phyloP scores from a whole-genome alignment of 2,329 filamentous ascomycete genomes.

The Diplodia scrobiculata region DNA sequence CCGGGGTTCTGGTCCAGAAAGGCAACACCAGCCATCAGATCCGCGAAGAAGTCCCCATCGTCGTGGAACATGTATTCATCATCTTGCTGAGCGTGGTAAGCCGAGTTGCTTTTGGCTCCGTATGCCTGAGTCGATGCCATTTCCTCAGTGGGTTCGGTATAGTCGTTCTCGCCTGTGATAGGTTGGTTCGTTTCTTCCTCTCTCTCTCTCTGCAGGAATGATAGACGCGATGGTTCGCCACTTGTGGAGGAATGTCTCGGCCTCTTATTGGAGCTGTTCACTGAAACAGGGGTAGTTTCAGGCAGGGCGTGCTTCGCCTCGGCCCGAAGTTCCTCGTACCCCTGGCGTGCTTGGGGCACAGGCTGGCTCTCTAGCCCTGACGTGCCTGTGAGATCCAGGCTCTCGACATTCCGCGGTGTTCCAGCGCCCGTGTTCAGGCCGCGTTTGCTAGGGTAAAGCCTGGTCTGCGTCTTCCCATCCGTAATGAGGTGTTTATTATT shows the following conservation, averaged over 20 bases:
- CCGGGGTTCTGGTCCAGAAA: constrained; percentile 14
- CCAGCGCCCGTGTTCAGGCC: constrained; percentile 8
- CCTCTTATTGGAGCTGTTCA: constrained; percentile 20
- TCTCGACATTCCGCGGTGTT: constrained; percentile 23
- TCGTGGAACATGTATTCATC: constrained; percentile 14
- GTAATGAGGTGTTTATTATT: constrained; percentile 25
- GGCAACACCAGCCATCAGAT: constrained; percentile 22
- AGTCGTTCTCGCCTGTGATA: constrained; percentile 11
- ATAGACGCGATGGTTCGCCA: constrained; percentile 20
- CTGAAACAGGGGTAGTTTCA: constrained; percentile 29
- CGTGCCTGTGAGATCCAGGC: constrained; percentile 21
- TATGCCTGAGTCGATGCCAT: constrained; percentile 3
- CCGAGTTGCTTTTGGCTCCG: background rate
- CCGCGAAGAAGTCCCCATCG: constrained; percentile 17
- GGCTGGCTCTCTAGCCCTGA: constrained; percentile 2
- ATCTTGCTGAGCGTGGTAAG: background rate
- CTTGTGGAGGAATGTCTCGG: constrained; percentile 22
- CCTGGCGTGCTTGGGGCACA: constrained; percentile 26
- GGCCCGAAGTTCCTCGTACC: constrained; percentile 20
- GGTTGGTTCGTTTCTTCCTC: constrained; percentile 5
- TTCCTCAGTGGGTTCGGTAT: constrained; percentile 8
- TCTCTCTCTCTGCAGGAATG: constrained; percentile 7
- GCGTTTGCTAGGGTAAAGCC: constrained; percentile 4
- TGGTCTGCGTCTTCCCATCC: constrained; percentile 13
- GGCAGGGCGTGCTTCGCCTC: constrained; percentile 15